Base-by-base conservation (phyloP, 2,329 filamentous ascomycete species). In the Aureobasidium lini region DNA sequence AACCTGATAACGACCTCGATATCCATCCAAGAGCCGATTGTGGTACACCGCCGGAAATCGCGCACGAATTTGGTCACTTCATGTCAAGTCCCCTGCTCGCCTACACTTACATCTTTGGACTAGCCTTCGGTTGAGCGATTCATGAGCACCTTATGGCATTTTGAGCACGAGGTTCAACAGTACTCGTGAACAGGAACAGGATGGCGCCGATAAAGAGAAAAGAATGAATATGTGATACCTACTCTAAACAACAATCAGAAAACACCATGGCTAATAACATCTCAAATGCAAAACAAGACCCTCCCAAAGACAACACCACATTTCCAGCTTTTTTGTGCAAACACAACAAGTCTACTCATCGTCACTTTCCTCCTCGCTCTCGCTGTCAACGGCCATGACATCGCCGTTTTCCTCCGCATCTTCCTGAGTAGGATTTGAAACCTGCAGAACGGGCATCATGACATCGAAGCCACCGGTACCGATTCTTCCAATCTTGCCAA, bases 401-500 rank as follows among this genome's bases (percentile, higher is more conserved):
- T 44, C 50, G 18, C 40, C 52, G 28, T 57, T 39, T 9, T 49
- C 44, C 42, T 49, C 44, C 11, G 15, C 59, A 8, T 57, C 37
- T 36, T 57, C 50, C n/a, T 37, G n/a, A 31, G 42, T 1, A 39
- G 15, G 18, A 18, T 15, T 23, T n/a, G 42, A 47, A 3, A 57
- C 39, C 32, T 57, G 54, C 2, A 47, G 36, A 28, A 61, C 42
- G 28, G 59, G 59, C 59, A 61, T 57, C 69, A 96, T 78, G 44
- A 99, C 86, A 76, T 97, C 92, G 74, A 97, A 97, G 18, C 87
- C 84, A 40, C 94, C 94, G 1, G 94, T 99, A 52, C 94, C 94
- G 61, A 95, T 84, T 65, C 83, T 88, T 50, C 90, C 88, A 62
- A 94, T 79, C 68, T 85, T 84, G 15, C 95, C 94, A 70, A 94